Conservation (phyloP, 2,329 filamentous ascomycete genomes). For the Ceratocystiopsis sp. region DNA sequence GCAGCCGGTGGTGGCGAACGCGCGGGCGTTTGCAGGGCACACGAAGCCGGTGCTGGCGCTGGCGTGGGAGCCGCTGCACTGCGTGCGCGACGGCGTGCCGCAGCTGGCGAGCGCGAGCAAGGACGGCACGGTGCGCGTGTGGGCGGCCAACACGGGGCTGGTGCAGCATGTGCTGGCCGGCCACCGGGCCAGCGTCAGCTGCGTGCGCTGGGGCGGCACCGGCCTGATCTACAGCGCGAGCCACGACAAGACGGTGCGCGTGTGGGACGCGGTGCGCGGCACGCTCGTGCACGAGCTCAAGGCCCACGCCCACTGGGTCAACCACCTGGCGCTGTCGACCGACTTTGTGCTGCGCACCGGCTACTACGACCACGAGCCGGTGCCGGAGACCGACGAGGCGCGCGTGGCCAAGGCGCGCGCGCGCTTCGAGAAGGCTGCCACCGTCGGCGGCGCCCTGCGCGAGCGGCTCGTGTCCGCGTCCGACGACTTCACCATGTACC, state of each 20-base stretch:
- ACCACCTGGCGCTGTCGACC: constrained; percentile 83
- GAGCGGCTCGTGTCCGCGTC: constrained; percentile 71
- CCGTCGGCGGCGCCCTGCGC: constrained; percentile 54
- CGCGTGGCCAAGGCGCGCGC: constrained; percentile 60
- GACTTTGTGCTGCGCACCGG: constrained; percentile 77
- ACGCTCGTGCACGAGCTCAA: constrained; percentile 60
- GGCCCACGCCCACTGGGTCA: constrained; percentile 80
- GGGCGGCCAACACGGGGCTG: constrained; percentile 61
- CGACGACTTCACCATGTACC: constrained; percentile 91
- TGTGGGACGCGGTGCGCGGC: constrained; percentile 72
- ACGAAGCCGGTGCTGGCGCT: constrained; percentile 77
- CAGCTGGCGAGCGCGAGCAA: constrained; percentile 77
- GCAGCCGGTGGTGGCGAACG: constrained; percentile 34
- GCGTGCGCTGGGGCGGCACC: constrained; percentile 87
- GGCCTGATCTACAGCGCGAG: constrained; percentile 70
- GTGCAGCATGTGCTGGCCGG: constrained; percentile 74
- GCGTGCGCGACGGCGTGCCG: constrained; percentile 56
- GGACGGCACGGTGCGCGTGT: constrained; percentile 74
- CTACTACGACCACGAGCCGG: constrained; percentile 71
- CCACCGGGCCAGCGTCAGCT: constrained; percentile 78
- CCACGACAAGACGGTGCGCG: constrained; percentile 81
- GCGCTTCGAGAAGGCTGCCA: constrained; percentile 74
- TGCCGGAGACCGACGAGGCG: constrained; percentile 51
- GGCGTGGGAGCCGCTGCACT: constrained; percentile 86
- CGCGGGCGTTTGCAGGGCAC: constrained; percentile 64